Evolutionary conservation across 768 basidiomycete genomes (phyloP), one percentile per base, ranked within the genome.

Genomic region (Pleurotus citrinopileatus): DNA sequence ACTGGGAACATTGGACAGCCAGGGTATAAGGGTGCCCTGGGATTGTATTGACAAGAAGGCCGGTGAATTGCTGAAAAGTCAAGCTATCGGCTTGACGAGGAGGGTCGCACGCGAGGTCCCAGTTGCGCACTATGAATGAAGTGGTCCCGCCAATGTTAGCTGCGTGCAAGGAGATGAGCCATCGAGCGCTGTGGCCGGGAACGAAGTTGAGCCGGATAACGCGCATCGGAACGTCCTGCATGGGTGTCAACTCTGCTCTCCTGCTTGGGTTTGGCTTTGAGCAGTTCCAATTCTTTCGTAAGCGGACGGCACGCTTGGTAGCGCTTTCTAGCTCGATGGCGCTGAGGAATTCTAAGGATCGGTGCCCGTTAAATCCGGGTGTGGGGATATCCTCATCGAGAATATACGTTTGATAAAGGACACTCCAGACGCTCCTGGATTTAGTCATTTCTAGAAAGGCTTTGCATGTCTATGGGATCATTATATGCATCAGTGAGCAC

Each of bases 221-320:
- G 20, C 75, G 77, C 3, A 73, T 56, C 36, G 66, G 54, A 7
- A 62, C 56, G 3, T 47, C 5, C n/a, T 54, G 45, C 42, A 61
- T 45, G n/a, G 65, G 55, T 53, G 44, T 54, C 56, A 73, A 59
- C 9, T 70, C 56, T 37, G 65, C 17, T 20, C 63, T 59, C 12
- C 63, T 63, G 27, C 61, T 63, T 2, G 67, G 59, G 6, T 56
- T 53, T 1, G 83, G 82, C 1, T 58, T 57, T 0, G 67, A 60
- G 0, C 76, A 71, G 0, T 65, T 71, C 86, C 86, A 88, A 55
- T 76, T 80, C 6, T 59, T 67, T 26, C 72, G 78, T 2, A 81
- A 69, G 2, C 62, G 58, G 25, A 83, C 59, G 2, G 82, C 75
- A 27, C 67, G 67, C 3, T 60, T 53, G 4, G 73, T 67, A 54